These are phyloP conservation scores for Linnemannia elongata DNA, from an alignment of 192 early-diverging fungal species.

Conservation along the genomic window DNA sequence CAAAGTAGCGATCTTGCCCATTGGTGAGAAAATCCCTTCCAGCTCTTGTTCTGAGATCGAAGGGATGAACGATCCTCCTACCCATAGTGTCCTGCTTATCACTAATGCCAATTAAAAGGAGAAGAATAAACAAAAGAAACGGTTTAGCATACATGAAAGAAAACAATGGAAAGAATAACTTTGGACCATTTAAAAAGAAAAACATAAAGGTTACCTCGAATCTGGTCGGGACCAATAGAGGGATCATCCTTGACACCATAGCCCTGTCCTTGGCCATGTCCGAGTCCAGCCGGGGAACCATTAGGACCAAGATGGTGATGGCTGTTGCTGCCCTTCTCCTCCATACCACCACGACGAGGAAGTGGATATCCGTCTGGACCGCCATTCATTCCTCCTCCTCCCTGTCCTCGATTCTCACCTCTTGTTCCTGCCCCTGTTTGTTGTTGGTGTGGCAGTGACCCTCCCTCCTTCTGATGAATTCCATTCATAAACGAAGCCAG, in stretches of 20 bases:
- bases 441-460: background rate
- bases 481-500: slow-evolving; percentile 24
- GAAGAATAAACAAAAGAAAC: background rate
- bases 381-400: slow-evolving; percentile 1
- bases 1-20: slow-evolving; percentile 52
- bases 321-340: background rate
- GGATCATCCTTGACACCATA: slow-evolving; percentile 35
- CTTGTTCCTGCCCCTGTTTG: background rate
- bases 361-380: background rate
- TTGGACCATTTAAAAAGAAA: background rate
- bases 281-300: background rate
- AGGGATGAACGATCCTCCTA: slow-evolving; percentile 54
- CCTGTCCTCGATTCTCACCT: background rate
- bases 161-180: background rate
- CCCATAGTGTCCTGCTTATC: slow-evolving; percentile 59
- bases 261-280: background rate
- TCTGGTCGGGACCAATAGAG: slow-evolving; percentile 28
- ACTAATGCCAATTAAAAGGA: slow-evolving; percentile 23
- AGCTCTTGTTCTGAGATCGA: slow-evolving; percentile 42
- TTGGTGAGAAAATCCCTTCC: slow-evolving; percentile 48
- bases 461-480: background rate
- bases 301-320: background rate
- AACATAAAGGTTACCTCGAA: slow-evolving; percentile 37
- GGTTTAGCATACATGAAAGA: background rate
- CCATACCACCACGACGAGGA: background rate